phyloP scores from a whole-genome alignment of 169 alveolate species.

The Eimeria necatrix region DNA sequence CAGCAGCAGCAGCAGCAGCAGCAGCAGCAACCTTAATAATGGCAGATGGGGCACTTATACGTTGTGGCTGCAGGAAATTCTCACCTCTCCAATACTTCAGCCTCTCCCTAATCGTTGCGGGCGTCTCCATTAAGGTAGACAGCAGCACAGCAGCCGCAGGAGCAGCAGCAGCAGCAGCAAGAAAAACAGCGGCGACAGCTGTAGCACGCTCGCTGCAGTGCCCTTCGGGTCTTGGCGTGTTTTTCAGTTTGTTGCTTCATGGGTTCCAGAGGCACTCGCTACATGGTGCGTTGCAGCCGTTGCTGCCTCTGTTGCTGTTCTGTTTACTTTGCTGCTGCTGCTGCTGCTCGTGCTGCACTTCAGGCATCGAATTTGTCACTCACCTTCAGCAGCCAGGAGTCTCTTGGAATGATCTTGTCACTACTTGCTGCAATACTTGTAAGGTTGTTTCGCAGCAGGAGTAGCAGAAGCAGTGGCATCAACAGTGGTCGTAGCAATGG shows the following conservation, averaged over 20 bases:
- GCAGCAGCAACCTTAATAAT: not conserved
- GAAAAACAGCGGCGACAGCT: too few relatives aligned
- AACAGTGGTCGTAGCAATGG: too few relatives aligned
- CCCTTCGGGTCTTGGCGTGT: too few relatives aligned
- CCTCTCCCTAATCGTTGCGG: slow-evolving; percentile 80
- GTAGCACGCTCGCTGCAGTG: too few relatives aligned
- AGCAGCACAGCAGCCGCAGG: not conserved
- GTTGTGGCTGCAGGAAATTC: not conserved
- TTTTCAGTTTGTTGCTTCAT: too few relatives aligned
- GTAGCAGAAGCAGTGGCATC: too few relatives aligned
- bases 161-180: too few relatives aligned
- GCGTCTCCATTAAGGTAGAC: slow-evolving; percentile 82
- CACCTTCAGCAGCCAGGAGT: slow-evolving; percentile 78
- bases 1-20: not conserved
- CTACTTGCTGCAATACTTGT: slow-evolving; percentile 78
- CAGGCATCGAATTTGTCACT: slow-evolving; percentile 39
- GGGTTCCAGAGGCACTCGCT: too few relatives aligned
- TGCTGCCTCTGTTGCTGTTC: too few relatives aligned
- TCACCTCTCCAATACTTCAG: slow-evolving; percentile 77
- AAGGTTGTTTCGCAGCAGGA: not conserved
- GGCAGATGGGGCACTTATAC: not conserved
- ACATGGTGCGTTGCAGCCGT: too few relatives aligned
- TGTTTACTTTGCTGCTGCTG: too few relatives aligned
- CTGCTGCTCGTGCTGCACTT: too few relatives aligned
- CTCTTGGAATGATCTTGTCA: slow-evolving; percentile 79